A percentile compares a stretch with the other conserved stretches of the same genome.
Evolutionary conservation across 768 basidiomycete genomes (phyloP).

Genomic region (Pisolithus sp.): DNA sequence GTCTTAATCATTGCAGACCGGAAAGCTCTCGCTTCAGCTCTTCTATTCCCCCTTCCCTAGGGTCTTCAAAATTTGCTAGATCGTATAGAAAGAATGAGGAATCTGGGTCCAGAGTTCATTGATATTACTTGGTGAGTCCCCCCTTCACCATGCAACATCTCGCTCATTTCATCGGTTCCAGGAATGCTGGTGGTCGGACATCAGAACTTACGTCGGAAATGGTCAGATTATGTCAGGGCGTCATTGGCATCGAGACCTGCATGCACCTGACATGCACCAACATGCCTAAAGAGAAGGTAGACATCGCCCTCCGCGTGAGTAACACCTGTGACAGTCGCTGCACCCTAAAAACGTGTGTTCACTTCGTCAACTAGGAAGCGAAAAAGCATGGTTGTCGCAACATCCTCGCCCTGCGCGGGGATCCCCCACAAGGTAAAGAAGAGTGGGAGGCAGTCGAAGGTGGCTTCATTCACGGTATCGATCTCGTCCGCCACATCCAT

Average conservation of each 20-base stretch:
- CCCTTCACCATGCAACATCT: slow-evolving; percentile 1
- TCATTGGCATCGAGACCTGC: slow-evolving; percentile 94
- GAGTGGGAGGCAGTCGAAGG: slow-evolving; percentile 91
- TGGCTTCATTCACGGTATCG: slow-evolving; percentile 86
- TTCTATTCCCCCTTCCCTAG: slow-evolving; percentile 1
- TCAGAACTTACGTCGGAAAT: slow-evolving; percentile 91
- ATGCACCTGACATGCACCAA: slow-evolving; percentile 99
- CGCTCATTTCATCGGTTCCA: slow-evolving; percentile 25
- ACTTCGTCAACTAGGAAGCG: slow-evolving; percentile 56
- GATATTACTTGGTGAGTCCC: slow-evolving; percentile 84
- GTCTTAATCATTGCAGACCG: slow-evolving; percentile 7
- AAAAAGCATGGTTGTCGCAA: slow-evolving; percentile 87
- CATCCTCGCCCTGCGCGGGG: slow-evolving; percentile 88
- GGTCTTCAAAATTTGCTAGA: slow-evolving; percentile 88
- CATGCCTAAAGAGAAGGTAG: slow-evolving; percentile 95
- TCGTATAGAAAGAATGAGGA: slow-evolving; percentile 97
- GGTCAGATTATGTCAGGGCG: slow-evolving; percentile 88
- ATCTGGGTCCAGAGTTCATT: slow-evolving; percentile 92
- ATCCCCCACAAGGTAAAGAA: slow-evolving; percentile 82
- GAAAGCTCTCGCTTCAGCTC: neutral
- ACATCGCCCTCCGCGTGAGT: slow-evolving; percentile 80
- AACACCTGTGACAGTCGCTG: slow-evolving; percentile 2
- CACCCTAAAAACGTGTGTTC: slow-evolving; percentile 3
- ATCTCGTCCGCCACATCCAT: slow-evolving; percentile 87
- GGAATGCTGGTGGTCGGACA: slow-evolving; percentile 96